phyloP scores from a whole-genome alignment of 2,329 filamentous ascomycete genomes.

The Intubia oerlemansii region DNA sequence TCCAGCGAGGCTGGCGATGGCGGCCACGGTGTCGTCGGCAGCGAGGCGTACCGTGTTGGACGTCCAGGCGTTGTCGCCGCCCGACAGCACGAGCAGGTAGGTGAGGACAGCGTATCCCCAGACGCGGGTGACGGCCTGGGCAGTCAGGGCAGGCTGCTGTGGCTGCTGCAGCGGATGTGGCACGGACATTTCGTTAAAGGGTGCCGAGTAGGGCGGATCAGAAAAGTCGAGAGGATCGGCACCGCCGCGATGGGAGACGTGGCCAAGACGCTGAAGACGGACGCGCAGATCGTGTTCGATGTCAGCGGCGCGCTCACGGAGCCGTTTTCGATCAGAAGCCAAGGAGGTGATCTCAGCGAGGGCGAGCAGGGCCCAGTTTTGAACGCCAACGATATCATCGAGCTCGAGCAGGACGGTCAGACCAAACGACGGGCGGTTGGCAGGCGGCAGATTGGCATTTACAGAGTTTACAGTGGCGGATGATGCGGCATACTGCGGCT shows the following conservation, averaged over 20 bases:
- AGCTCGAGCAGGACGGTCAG: slow-evolving; percentile 15
- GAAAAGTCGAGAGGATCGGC: no score
- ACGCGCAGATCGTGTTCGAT: slow-evolving; percentile 15
- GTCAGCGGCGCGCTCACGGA: slow-evolving; percentile 21
- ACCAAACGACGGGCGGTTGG: no score
- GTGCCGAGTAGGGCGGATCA: no score
- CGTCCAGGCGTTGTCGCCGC: slow-evolving; percentile 25
- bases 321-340: slow-evolving; percentile 17
- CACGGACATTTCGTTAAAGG: no score
- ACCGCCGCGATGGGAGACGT: no score
- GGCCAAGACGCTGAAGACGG: no score
- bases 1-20: no score
- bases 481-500: no score
- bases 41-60: slow-evolving; percentile 7
- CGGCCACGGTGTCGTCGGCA: slow-evolving; percentile 11
- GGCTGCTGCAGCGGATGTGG: no score
- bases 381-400: slow-evolving; percentile 29
- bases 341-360: slow-evolving; percentile 27
- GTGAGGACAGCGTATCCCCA: slow-evolving; percentile 26
- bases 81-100: slow-evolving; percentile 26
- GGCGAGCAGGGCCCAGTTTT: slow-evolving; percentile 34
- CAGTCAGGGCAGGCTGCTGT: no score
- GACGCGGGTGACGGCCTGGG: slow-evolving; percentile 12
- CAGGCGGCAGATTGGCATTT: no score
- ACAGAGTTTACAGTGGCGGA: no score